Conservation (phyloP, 2,329 filamentous ascomycete species). For the Alternaria sp. region DNA sequence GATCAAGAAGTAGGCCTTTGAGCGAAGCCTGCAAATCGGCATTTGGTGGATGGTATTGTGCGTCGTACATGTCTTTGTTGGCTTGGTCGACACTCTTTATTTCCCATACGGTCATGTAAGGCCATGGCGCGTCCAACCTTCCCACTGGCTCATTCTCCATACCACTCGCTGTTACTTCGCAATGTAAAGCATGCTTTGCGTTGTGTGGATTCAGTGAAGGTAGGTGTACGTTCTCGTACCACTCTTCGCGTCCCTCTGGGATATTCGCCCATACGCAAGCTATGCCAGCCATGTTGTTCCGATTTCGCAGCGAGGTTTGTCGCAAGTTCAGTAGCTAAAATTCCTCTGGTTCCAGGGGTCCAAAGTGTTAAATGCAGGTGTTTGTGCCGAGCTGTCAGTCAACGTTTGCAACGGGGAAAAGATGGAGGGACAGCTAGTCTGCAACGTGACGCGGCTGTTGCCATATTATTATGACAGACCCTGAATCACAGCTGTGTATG, state of each 20-base stretch:
- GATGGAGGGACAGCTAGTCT: neutral
- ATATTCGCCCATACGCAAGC: constrained; percentile 27
- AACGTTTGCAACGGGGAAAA: neutral
- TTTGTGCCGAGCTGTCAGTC: neutral
- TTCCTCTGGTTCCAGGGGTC: neutral
- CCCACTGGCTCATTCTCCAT: constrained; percentile 23
- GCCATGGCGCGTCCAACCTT: constrained; percentile 23
- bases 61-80: constrained; percentile 2
- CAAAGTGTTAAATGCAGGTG: neutral
- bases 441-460: constrained; percentile 6
- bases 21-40: constrained; percentile 1
- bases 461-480: constrained; percentile 4
- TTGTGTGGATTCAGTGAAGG: constrained; percentile 6
- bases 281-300: constrained; percentile 23
- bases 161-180: constrained; percentile 18
- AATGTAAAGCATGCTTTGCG: constrained; percentile 16
- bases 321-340: neutral
- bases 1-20: constrained; percentile 15
- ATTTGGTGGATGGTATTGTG: constrained; percentile 5
- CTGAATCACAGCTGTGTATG: constrained; percentile 3
- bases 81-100: neutral
- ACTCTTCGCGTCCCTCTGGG: constrained; percentile 12
- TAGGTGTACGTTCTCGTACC: constrained; percentile 26
- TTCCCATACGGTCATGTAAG: constrained; percentile 17
- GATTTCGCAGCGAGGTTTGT: neutral